Percentiles rank a stretch among this genome's conserved stretches.
Evolutionary conservation across 1,139 yeast species (phyloP).

Genomic region (Yarrowia galli): DNA sequence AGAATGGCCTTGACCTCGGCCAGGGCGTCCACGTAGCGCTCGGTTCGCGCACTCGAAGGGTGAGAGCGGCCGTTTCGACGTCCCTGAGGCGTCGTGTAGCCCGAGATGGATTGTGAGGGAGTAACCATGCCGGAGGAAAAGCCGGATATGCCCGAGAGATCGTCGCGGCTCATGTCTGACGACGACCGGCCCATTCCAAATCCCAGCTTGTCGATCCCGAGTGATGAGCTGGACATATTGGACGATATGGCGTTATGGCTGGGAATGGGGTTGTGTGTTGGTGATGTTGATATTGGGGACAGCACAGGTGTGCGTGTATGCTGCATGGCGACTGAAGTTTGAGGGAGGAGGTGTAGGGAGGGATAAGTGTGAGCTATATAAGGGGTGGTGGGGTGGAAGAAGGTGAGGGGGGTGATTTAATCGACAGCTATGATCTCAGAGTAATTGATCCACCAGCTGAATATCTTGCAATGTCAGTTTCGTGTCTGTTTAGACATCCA

Average conservation of each 20-base stretch:
- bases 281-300: conserved; percentile 23
- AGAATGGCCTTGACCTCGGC: conserved; percentile 28
- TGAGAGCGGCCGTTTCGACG: conserved; percentile 21
- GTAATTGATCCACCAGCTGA: no score
- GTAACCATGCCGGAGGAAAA: conserved; percentile 5
- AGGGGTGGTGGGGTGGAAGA: no score
- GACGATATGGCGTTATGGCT: no score
- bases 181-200: conserved; percentile 31
- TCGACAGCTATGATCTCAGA: no score
- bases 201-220: conserved; percentile 14
- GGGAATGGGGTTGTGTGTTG: not conserved
- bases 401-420: no score
- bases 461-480: no score
- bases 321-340: not conserved
- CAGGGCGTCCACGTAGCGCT: conserved; percentile 30
- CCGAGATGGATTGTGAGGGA: conserved; percentile 25
- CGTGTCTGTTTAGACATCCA: no score
- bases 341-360: not conserved
- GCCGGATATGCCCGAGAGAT: conserved; percentile 10
- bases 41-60: not conserved
- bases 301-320: not conserved
- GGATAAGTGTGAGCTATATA: no score
- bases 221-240: conserved; percentile 22
- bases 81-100: conserved; percentile 22
- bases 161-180: conserved; percentile 28